Base-by-base conservation (phyloP, 805 yeast species). In the Diddensiella caesifluorescens region DNA sequence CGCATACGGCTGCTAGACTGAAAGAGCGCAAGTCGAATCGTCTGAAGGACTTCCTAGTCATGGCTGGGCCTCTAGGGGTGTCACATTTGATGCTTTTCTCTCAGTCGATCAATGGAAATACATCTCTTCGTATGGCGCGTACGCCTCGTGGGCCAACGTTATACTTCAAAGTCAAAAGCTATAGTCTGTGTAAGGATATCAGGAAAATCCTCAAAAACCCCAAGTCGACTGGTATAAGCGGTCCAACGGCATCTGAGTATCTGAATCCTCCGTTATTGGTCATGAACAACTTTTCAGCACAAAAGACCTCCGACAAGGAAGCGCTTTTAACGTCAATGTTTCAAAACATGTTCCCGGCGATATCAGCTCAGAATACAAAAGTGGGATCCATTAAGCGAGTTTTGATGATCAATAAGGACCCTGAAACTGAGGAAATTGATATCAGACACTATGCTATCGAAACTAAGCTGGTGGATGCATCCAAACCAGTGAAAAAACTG, bases 41-140 rank as follows among this genome's bases (percentile, higher is more conserved):
- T 58, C 70, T 92, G 51, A 86, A 83, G 61, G 49, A 46, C 20
- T 92, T 83, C 54, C 75, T 89, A n/a, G 95, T 87, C n/a, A 89
- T 92, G 96, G 85, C 96, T 28, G 97, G 97, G 4, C 97, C 97
- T 10, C 69, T 92, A 33, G 95, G 95, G 21, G 95, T 92, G 18
- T 74, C 90, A 4, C 95, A 90, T 64, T 64, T 92, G 57, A 77
- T 92, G 65, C 69, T 90, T 16, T 89, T 92, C 68, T 81, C 87
- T 48, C 95, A 88, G 60, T 75, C 84, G 28, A 82, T 79, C 52
- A 42, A 47, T n/a, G 97, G 96, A 5, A 80, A 79, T 42, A 80
- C 92, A 3, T 82, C 90, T 38, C 68, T 92, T 49, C 76, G 97
- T 56, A 64, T 92, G 34, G 88, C 90, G 1, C 77, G 85, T 56